Evolutionary conservation across 2,329 filamentous ascomycete genomes (phyloP), one percentile per base, ranked within the genome.

Genomic region (Onygenales sp.): DNA sequence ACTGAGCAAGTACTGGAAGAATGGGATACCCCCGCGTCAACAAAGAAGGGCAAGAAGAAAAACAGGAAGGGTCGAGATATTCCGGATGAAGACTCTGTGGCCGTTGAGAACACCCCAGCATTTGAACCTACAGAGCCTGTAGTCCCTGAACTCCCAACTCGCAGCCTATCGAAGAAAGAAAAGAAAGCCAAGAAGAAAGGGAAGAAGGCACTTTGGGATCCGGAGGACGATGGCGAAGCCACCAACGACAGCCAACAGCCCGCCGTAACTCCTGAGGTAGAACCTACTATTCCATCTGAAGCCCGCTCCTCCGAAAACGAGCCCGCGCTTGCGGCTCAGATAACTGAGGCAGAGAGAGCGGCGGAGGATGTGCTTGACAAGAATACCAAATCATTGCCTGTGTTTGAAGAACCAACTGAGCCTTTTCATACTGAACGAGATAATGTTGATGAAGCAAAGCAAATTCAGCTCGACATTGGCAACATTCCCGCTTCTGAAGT

Each of bases 101-200:
- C 33, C n/a, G 6, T 32, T 33, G 49, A 42, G 21, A 9, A 11
- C 11, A 8, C 11, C 14, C 42, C 11, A 33, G 11, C 13, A 14
- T 21, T 21, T 21, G 33, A 51, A 34, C 11, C n/a, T 31, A 36
- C 10, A 36, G 32, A 37, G 42, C 42, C 34, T 45, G 32, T 10
- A 10, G 8, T 11, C 13, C 32, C 55, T 8, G 54, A 59, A 47
- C 11, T 34, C 17, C 40, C 56, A 10, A 58, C 51, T 33, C 58
- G 50, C 33, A 58, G 59, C 31, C 37, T 52, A 37, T 62, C 59
- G 4, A 58, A 61, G 52, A 61, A 60, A 52, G 55, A 58, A 52
- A 59, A 53, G 42, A 51, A 53, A 52, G 48, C 14, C n/a, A 51
- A 62, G 52, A 62, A 61, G 52, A 60, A 54, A 5, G 59, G 54